Percentiles rank a stretch among this genome's conserved stretches.
These are phyloP conservation scores for Blastobotrys raffinosifermentans DNA, from an alignment of 1,139 yeast species.

Conservation along the genomic window DNA sequence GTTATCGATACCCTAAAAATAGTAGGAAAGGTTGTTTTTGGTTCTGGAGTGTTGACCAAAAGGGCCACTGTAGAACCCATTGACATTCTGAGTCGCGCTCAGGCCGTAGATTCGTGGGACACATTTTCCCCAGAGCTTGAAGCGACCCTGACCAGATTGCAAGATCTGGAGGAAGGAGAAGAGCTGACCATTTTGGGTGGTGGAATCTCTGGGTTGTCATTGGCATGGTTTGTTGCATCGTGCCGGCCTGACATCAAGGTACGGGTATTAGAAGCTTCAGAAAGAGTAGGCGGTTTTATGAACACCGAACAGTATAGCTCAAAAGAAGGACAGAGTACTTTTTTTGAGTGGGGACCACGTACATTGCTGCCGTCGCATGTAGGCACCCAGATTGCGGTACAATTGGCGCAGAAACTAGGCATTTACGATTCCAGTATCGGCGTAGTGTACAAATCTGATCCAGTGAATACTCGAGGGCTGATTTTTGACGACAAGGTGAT, in stretches of 20 bases:
- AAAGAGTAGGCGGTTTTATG: conserved; percentile 76
- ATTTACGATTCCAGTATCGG: conserved; percentile 38
- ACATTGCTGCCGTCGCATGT: conserved; percentile 37
- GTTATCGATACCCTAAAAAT: conserved; percentile 8
- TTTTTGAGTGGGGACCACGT: conserved; percentile 39
- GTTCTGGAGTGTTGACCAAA: conserved; percentile 6
- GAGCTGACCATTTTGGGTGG: conserved; percentile 56
- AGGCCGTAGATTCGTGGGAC: conserved; percentile 18
- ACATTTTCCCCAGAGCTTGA: conserved; percentile 23
- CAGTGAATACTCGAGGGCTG: conserved; percentile 57
- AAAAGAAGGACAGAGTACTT: conserved; percentile 14
- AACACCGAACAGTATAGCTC: conserved; percentile 35
- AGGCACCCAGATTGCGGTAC: conserved; percentile 29
- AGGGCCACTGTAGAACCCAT: conserved; percentile 8
- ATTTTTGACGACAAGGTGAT: conserved; percentile 35
- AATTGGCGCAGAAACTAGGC: conserved; percentile 41
- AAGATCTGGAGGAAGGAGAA: conserved; percentile 24
- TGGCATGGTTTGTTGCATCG: conserved; percentile 63
- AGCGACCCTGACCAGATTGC: conserved; percentile 23
- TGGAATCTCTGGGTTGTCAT: conserved; percentile 81
- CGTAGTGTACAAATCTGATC: conserved; percentile 45
- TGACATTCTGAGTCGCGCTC: conserved; percentile 12
- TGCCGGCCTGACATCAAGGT: conserved; percentile 61
- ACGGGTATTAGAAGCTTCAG: conserved; percentile 51
- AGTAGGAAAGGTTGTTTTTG: conserved; percentile 6